phyloP scores from a whole-genome alignment of 2,329 filamentous ascomycete genomes.

The Aspergillus sp. region DNA sequence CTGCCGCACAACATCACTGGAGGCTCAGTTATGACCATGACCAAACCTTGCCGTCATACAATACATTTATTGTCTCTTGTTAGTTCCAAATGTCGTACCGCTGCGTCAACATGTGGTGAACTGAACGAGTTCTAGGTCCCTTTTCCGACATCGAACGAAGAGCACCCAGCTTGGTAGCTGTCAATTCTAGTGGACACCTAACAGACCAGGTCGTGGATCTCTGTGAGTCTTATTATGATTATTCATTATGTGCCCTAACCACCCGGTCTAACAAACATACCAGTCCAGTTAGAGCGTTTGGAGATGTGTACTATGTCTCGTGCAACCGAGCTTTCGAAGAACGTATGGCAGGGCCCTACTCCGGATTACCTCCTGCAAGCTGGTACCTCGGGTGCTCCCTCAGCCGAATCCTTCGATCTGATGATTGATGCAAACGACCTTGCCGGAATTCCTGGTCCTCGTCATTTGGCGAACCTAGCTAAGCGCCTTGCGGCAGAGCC shows the following conservation, averaged over 20 bases:
- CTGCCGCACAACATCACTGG: constrained; percentile 75
- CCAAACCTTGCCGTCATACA: constrained; percentile 65
- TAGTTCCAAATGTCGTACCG: constrained; percentile 17
- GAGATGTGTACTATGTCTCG: constrained; percentile 96
- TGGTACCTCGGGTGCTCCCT: constrained; percentile 43
- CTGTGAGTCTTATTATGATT: constrained; percentile 49
- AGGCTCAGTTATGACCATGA: constrained; percentile 62
- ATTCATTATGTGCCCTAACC: neutral
- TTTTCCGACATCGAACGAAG: constrained; percentile 72
- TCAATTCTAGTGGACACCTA: constrained; percentile 68
- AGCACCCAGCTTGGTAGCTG: constrained; percentile 69
- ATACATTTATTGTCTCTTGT: constrained; percentile 76
- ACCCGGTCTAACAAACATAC: constrained; percentile 9
- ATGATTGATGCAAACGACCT: constrained; percentile 87
- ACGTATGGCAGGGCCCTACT: constrained; percentile 88
- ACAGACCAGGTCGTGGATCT: constrained; percentile 85
- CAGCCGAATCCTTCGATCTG: constrained; percentile 68
- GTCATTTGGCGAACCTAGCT: constrained; percentile 63
- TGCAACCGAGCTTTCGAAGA: constrained; percentile 82
- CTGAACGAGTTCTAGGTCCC: constrained; percentile 49
- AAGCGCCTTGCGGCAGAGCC: constrained; percentile 54
- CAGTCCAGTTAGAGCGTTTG: constrained; percentile 74
- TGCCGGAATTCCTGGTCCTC: constrained; percentile 70
- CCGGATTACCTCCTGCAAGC: constrained; percentile 63
- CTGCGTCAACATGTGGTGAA: neutral